Evolutionary conservation across 2,329 filamentous ascomycete species (phyloP), one percentile per base, ranked within the genome.

Genomic region (Fusarium napiforme): DNA sequence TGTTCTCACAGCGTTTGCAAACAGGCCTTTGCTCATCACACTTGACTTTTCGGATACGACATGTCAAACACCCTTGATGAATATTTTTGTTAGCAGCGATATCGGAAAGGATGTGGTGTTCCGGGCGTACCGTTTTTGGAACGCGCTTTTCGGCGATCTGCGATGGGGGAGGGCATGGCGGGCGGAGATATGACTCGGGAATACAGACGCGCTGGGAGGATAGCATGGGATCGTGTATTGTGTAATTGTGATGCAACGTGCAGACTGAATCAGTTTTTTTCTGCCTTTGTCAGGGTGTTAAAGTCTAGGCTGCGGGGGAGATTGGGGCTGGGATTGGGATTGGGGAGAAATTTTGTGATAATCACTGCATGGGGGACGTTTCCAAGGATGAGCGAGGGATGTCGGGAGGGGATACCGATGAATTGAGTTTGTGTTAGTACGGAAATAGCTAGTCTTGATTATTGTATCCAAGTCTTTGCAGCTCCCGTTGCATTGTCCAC

Each of bases 1-100:
- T 60, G 21, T 67, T 72, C 30, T 70, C 60, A 15, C 74, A 76
- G 60, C 72, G 49, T 26, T 68, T 52, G 46, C 74, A 76, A 19
- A 74, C 47, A 0, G 74, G 74, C 7, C 74, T 57, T 32, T 32
- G 58, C 42, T 76, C 74, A 6, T 76, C 74, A 34, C 74, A 77
- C 32, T 76, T 76, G 34, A 76, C 74, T 36, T 76, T 76, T 11
- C 74, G 72, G 12, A 77, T 73, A 10, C 74, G 74, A 32, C 74
- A 76, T 3, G 74, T 76, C 34, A 76, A 34, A 53, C 74, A 76
- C 1, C 74, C 74, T 67, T 9, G 21, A 34, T 11, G 11, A 34
- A 7, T 5, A 15, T 6, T 28, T n/a, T 45, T 10, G 18, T 64
- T 18, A 53, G 43, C 7, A 37, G 40, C 12, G 30, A n/a, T 30